Evolutionary conservation across 805 yeast genomes (phyloP).

Genomic region (Grigorovia yakushimaensis): DNA sequence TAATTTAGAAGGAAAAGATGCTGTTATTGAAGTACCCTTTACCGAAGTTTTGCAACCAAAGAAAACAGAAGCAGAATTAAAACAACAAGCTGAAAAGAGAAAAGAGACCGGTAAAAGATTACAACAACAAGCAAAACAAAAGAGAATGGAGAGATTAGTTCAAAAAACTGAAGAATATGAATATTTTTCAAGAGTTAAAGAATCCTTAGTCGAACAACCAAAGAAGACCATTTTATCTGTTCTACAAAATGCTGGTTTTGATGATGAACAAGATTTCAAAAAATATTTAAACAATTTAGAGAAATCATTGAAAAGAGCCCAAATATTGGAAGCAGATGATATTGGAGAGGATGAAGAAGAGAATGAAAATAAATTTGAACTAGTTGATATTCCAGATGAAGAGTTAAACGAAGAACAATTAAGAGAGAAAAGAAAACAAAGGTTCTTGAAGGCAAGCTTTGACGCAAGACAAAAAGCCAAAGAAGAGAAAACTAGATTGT

Average conservation of each 20-base stretch:
- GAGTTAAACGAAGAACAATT: conserved; percentile 70
- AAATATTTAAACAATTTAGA: conserved; percentile 59
- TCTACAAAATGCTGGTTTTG: conserved; percentile 66
- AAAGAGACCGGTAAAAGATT: conserved; percentile 78
- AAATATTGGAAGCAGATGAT: conserved; percentile 56
- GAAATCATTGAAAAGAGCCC: conserved; percentile 56
- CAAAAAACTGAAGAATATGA: conserved; percentile 74
- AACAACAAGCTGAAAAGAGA: conserved; percentile 65
- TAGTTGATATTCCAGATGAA: conserved; percentile 77
- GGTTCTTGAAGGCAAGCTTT: conserved; percentile 69
- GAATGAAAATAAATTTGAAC: conserved; percentile 48
- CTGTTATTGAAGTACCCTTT: conserved; percentile 76
- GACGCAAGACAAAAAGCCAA: conserved; percentile 82
- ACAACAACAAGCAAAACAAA: conserved; percentile 87
- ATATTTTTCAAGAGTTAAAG: conserved; percentile 54
- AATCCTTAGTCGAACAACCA: conserved; percentile 39
- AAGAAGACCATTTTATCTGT: conserved; percentile 46
- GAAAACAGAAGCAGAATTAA: conserved; percentile 77
- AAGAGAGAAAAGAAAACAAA: conserved; percentile 80
- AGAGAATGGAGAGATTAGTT: conserved; percentile 65
- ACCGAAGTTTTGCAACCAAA: conserved; percentile 54
- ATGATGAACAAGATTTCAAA: conserved; percentile 59
- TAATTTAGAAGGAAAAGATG: conserved; percentile 55
- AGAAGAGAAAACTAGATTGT: conserved; percentile 64
- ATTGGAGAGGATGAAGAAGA: conserved; percentile 33